Percentiles rank a stretch among this genome's conserved stretches.
Conservation (phyloP, 2,329 filamentous ascomycete genomes). For the Aspergillus niger region DNA sequence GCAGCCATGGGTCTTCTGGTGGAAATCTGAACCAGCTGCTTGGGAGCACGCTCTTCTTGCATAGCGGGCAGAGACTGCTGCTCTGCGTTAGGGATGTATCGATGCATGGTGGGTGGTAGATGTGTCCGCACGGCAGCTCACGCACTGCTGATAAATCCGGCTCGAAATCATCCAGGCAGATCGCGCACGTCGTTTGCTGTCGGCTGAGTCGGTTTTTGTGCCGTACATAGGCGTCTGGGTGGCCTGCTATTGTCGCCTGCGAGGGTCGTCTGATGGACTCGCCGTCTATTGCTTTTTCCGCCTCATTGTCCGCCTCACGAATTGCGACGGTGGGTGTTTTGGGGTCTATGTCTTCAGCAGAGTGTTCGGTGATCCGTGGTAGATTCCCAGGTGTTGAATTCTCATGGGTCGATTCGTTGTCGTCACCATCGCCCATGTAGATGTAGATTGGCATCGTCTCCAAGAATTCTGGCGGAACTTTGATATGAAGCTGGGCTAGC, state of each 20-base stretch:
- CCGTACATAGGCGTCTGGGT: slow-evolving; percentile 2
- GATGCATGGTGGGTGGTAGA: slow-evolving; percentile 91
- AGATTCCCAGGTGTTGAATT: neutral
- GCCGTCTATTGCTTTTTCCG: neutral
- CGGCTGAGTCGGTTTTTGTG: slow-evolving; percentile 44
- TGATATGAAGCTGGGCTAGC: slow-evolving; percentile 79
- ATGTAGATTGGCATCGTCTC: slow-evolving; percentile 76
- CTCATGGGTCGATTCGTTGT: neutral
- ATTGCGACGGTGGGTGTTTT: neutral
- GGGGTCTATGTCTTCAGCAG: neutral
- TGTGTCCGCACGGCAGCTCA: slow-evolving; percentile 85
- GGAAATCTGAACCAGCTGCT: neutral
- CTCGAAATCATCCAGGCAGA: slow-evolving; percentile 81
- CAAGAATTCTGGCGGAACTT: slow-evolving; percentile 71
- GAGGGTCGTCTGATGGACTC: neutral
- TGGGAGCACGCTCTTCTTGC: slow-evolving; percentile 81
- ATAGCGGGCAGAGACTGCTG: slow-evolving; percentile 87
- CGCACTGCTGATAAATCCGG: slow-evolving; percentile 71
- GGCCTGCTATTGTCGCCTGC: neutral
- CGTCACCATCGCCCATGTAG: slow-evolving; percentile 55
- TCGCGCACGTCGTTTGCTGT: slow-evolving; percentile 81
- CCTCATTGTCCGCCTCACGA: neutral
- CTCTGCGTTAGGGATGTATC: slow-evolving; percentile 77
- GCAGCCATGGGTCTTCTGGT: neutral
- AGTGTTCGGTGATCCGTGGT: neutral